Conservation (phyloP, 148 eudicot species). For the Rheum nobile region DNA sequence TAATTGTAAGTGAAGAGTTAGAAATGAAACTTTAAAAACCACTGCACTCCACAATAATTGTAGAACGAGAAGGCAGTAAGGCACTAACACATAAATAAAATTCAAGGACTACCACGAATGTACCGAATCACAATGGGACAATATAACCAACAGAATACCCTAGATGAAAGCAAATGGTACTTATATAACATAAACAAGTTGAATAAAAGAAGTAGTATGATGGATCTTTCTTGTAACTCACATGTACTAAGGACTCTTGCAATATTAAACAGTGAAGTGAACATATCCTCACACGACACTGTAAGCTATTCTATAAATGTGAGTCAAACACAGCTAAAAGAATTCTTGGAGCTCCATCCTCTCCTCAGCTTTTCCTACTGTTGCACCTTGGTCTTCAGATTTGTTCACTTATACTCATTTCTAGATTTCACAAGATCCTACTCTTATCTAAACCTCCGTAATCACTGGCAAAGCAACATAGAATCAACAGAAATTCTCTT, state of each 20-base stretch:
- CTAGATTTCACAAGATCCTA: background rate
- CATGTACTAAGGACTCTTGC: background rate
- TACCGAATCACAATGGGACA: background rate
- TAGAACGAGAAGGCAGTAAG: background rate
- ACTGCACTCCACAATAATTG: background rate
- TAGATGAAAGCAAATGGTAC: background rate
- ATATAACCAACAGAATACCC: background rate
- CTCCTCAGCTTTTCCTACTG: background rate
- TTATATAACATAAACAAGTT: background rate
- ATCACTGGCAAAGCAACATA: no score
- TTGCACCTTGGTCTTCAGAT: background rate
- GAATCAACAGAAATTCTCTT: no score
- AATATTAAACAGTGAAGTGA: background rate
- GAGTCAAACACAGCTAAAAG: background rate
- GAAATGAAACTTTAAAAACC: background rate
- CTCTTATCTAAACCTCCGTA: background rate
- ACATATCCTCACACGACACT: background rate
- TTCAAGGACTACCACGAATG: background rate
- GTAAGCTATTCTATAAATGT: background rate
- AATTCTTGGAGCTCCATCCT: background rate
- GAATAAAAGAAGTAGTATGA: background rate
- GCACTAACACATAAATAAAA: background rate
- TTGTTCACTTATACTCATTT: background rate
- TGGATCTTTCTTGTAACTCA: background rate
- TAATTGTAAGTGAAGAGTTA: conserved; percentile 9